phyloP scores from a whole-genome alignment of 2,329 filamentous ascomycete species.

The Sporothrix sp. region DNA sequence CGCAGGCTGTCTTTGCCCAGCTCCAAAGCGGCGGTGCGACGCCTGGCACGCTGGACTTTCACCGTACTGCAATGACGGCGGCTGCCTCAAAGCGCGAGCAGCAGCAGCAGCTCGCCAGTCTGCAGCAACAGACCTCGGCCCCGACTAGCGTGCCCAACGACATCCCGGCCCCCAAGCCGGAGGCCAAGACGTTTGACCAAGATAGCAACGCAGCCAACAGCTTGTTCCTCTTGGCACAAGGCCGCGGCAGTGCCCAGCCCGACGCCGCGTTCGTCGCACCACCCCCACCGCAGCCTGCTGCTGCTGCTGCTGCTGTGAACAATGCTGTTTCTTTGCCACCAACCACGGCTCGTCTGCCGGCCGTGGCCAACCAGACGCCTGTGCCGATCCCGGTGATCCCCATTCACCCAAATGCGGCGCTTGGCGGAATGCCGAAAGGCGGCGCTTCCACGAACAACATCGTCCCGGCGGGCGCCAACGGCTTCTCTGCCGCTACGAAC shows the following conservation, averaged over 20 bases:
- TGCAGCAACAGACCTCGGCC: constrained; percentile 24
- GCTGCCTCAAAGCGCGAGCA: constrained; percentile 55
- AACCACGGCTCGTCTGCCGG: neutral
- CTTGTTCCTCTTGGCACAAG: constrained; percentile 78
- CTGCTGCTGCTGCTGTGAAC: constrained; percentile 40
- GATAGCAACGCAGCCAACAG: constrained; percentile 95
- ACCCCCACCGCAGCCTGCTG: constrained; percentile 35
- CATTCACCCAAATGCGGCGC: constrained; percentile 21
- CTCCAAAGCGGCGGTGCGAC: constrained; percentile 75
- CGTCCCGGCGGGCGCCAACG: constrained; percentile 14
- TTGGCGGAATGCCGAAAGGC: constrained; percentile 24
- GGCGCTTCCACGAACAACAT: constrained; percentile 47
- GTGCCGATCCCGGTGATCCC: constrained; percentile 18
- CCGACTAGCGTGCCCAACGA: constrained; percentile 33
- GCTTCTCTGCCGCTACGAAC: constrained; percentile 22
- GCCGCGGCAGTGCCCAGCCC: constrained; percentile 45
- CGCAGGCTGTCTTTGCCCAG: constrained; percentile 70
- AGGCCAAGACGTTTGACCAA: constrained; percentile 61
- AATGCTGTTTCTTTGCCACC: constrained; percentile 22
- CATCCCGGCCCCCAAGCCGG: constrained; percentile 33
- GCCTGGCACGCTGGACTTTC: constrained; percentile 85
- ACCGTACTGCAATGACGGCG: constrained; percentile 80
- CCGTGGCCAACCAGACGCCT: neutral
- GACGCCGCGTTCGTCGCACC: constrained; percentile 38
- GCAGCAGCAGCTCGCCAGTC: constrained; percentile 30